phyloP scores from a whole-genome alignment of 495 filamentous ascomycete genomes.

The Parmelia sp. region DNA sequence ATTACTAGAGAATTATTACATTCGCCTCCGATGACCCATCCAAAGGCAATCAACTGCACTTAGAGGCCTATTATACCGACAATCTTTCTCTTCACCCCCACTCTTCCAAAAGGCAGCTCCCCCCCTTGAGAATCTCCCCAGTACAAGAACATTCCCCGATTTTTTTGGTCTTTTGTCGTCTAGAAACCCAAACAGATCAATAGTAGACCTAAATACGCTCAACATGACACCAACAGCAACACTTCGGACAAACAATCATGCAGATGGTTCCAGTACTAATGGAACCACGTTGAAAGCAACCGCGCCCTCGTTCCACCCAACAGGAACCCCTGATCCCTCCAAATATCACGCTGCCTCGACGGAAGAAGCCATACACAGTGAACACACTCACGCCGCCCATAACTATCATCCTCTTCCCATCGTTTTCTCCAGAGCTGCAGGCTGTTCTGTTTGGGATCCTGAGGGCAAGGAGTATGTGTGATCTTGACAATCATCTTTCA shows the following conservation, averaged over 20 bases:
- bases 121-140: background rate
- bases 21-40: background rate
- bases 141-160: background rate
- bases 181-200: background rate
- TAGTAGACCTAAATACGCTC: background rate
- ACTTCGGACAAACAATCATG: conserved; percentile 18
- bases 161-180: background rate
- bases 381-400: conserved; percentile 85
- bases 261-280: conserved; percentile 23
- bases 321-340: conserved; percentile 39
- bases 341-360: conserved; percentile 77
- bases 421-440: conserved; percentile 76
- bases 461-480: conserved; percentile 54
- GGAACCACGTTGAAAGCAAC: conserved; percentile 40
- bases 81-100: background rate
- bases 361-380: conserved; percentile 67
- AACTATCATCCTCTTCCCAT: conserved; percentile 98
- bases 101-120: background rate
- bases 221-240: conserved; percentile 41
- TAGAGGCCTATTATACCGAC: conserved; percentile 48
- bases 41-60: conserved; percentile 54
- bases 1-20: background rate
- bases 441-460: conserved; percentile 90
- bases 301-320: conserved; percentile 46
- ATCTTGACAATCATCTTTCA: background rate